Percentiles rank a stretch among this genome's conserved stretches.
phyloP scores from a whole-genome alignment of 306 rosid genomes.

The Trichosanthes truncata region DNA sequence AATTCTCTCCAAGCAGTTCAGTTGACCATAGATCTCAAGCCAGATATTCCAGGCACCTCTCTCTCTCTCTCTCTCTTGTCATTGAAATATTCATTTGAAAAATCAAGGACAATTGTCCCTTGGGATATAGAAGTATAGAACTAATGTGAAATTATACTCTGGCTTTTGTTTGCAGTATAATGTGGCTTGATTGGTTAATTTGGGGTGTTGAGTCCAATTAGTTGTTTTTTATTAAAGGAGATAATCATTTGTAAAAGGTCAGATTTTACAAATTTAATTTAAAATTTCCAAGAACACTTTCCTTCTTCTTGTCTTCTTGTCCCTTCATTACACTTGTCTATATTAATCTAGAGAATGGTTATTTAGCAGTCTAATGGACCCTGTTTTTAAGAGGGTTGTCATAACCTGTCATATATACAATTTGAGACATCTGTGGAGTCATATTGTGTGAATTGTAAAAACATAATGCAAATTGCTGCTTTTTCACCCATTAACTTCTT shows the following conservation, averaged over 20 bases:
- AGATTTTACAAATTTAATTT: neutral
- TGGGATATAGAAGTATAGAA: neutral
- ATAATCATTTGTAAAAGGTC: neutral
- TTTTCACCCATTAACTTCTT: neutral
- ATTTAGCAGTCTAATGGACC: neutral
- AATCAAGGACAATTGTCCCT: neutral
- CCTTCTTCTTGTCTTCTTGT: neutral
- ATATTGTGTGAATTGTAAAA: neutral
- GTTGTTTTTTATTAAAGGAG: neutral
- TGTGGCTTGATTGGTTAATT: neutral
- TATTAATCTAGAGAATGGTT: neutral
- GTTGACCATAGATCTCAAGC: constrained; percentile 96
- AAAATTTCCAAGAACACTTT: neutral
- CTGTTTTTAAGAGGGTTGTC: neutral
- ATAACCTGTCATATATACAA: neutral
- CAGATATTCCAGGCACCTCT: constrained; percentile 98
- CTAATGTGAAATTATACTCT: neutral
- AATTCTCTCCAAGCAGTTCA: constrained; percentile 59
- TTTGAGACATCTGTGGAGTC: neutral
- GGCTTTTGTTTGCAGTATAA: neutral
- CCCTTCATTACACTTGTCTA: neutral
- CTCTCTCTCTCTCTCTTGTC: constrained; percentile 4
- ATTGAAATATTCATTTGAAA: neutral
- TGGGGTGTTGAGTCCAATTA: neutral
- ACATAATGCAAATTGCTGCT: too few species aligned